Evolutionary conservation across 768 basidiomycete species (phyloP).

Genomic region (Leccinum obscurum): DNA sequence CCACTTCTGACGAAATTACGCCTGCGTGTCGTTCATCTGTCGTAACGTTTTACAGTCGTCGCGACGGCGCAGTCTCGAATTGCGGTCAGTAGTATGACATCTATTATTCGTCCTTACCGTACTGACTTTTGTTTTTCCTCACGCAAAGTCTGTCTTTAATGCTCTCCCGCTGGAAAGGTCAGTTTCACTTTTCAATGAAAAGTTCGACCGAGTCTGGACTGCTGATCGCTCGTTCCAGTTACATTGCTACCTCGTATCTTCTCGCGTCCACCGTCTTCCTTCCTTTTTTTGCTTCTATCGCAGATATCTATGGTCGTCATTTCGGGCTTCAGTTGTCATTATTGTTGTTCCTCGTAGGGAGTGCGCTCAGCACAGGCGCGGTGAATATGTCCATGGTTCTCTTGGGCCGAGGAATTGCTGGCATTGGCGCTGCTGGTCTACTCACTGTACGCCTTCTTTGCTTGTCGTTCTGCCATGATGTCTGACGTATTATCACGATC

Average conservation of each 20-base stretch:
- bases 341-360: slow-evolving; percentile 46
- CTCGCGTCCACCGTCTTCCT: slow-evolving; percentile 54
- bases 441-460: slow-evolving; percentile 27
- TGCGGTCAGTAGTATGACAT: slow-evolving; percentile 35
- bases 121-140: neutral
- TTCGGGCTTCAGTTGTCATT: slow-evolving; percentile 46
- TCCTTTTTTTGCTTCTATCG: slow-evolving; percentile 49
- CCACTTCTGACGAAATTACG: neutral
- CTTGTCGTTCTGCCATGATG: neutral
- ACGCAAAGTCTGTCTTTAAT: slow-evolving; percentile 28
- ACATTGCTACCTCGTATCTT: slow-evolving; percentile 51
- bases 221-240: slow-evolving; percentile 27
- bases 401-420: slow-evolving; percentile 48
- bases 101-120: neutral
- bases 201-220: neutral
- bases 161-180: slow-evolving; percentile 30
- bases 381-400: slow-evolving; percentile 47
- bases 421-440: slow-evolving; percentile 48
- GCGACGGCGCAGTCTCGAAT: slow-evolving; percentile 54
- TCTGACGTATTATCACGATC: neutral
- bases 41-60: slow-evolving; percentile 36
- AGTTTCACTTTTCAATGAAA: neutral
- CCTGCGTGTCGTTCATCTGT: neutral
- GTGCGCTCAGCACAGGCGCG: slow-evolving; percentile 48
- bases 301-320: slow-evolving; percentile 53